Evolutionary conservation across 2,329 filamentous ascomycete genomes (phyloP), one percentile per base, ranked within the genome.

Genomic region (Calonectria crousiana): DNA sequence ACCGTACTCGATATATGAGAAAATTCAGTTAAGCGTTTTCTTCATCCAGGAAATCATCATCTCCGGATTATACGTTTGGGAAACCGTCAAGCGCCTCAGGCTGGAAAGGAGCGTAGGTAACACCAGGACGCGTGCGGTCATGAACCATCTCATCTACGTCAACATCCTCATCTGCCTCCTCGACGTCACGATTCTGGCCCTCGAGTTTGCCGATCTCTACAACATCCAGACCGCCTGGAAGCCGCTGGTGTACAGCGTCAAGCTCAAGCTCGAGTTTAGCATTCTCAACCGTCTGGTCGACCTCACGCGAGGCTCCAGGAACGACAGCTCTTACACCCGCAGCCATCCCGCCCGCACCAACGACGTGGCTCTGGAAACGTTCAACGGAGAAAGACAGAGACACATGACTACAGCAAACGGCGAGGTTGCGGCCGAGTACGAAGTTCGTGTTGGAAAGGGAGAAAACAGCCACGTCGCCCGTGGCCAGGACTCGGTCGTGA

Each of bases 11-110:
- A 79, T 89, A 49, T 82, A 88, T 80, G 90, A 91, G 74, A 89
- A 89, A 78, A 84, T 91, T 4, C 89, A 91, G 76, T 86, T 91
- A 76, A 88, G 86, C 3, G 83, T 89, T 1, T 91, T 91, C 79
- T 90, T 87, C 73, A 70, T 90, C 1, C 90, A 91, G 78, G 90
- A 91, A 74, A 84, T 89, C 56, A 84, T 90, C 62, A 86, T 91
- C 44, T 90, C 89, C 0, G 85, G 85, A 0, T 78, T 90, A 3
- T 91, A 90, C 76, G 89, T 91, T 58, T 84, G 83, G 80, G 88
- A 90, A 67, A 89, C 89, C 0, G 81, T 86, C 53, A 86, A 85
- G 26, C 86, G 90, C 58, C 81, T 91, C 18, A 84, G 84, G 14
- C 76, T 87, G 8, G 86, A 89, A 67, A 84, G 85, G 9, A 76